Conservation (phyloP, 2,329 filamentous ascomycete species). For the Aspergillus ibericus region DNA sequence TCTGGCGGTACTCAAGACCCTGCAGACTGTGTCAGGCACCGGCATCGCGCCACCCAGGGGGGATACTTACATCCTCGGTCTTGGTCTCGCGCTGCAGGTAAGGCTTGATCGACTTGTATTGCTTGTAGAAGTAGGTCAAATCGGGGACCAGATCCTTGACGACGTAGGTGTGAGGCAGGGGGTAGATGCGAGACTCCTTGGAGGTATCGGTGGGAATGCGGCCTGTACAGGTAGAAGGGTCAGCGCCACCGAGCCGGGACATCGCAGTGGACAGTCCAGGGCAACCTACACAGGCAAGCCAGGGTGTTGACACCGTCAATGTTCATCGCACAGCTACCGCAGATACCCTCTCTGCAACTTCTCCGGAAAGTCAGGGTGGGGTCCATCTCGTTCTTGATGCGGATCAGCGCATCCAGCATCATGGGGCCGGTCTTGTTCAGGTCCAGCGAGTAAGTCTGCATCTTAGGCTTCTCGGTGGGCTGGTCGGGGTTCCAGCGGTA, state of each 20-base stretch:
- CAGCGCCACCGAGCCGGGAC: slow-evolving; percentile 9
- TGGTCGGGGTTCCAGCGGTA: slow-evolving; percentile 98
- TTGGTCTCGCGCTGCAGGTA: slow-evolving; percentile 91
- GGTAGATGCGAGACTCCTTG: slow-evolving; percentile 91
- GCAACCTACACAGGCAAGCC: slow-evolving; percentile 85
- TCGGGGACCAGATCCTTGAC: slow-evolving; percentile 99
- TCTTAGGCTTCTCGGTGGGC: slow-evolving; percentile 86
- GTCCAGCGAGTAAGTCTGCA: slow-evolving; percentile 94
- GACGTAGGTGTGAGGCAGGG: slow-evolving; percentile 96
- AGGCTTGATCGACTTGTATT: slow-evolving; percentile 99
- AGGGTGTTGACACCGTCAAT: slow-evolving; percentile 98
- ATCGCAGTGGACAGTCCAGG: background rate
- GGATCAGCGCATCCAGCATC: slow-evolving; percentile 93
- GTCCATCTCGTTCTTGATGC: slow-evolving; percentile 99
- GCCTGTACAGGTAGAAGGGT: slow-evolving; percentile 55
- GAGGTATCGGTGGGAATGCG: slow-evolving; percentile 83
- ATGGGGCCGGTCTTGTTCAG: slow-evolving; percentile 99
- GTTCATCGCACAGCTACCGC: slow-evolving; percentile 99
- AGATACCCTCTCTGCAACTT: slow-evolving; percentile 97
- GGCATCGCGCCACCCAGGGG: background rate
- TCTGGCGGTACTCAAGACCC: slow-evolving; percentile 92
- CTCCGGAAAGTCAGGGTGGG: slow-evolving; percentile 93
- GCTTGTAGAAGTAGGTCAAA: slow-evolving; percentile 98
- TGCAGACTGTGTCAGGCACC: slow-evolving; percentile 38
- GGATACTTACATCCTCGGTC: slow-evolving; percentile 70